Evolutionary conservation across 2,329 filamentous ascomycete genomes (phyloP).

Genomic region (Microdochium nivale): DNA sequence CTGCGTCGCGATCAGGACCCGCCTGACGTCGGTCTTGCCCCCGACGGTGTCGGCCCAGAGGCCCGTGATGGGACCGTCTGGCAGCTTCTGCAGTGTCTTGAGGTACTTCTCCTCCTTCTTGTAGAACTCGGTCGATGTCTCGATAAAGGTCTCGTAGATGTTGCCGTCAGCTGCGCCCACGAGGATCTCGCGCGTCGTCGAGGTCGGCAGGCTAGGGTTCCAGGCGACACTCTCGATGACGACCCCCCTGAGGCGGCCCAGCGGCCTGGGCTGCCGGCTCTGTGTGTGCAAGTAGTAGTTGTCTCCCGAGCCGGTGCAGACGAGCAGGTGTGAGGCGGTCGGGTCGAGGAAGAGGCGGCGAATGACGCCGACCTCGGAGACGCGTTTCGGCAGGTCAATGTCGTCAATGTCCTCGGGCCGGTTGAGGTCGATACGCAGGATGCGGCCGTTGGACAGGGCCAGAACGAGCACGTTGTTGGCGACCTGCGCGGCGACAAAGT

Average conservation of each 20-base stretch:
- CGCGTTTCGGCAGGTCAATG: constrained; percentile 92
- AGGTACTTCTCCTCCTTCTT: constrained; percentile 89
- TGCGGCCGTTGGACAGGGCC: constrained; percentile 83
- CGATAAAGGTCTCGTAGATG: constrained; percentile 91
- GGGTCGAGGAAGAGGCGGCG: constrained; percentile 96
- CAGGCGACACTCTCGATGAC: constrained; percentile 85
- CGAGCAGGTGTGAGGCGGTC: constrained; percentile 86
- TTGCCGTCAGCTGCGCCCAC: constrained; percentile 88
- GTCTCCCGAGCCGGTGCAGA: constrained; percentile 85
- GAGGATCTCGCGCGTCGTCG: constrained; percentile 89
- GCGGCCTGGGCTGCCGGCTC: constrained; percentile 74
- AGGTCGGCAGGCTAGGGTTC: constrained; percentile 88
- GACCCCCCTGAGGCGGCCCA: constrained; percentile 78
- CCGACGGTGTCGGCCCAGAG: constrained; percentile 72
- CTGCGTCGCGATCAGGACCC: constrained; percentile 74
- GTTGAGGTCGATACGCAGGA: constrained; percentile 89
- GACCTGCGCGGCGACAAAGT: constrained; percentile 94
- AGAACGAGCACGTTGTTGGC: constrained; percentile 95
- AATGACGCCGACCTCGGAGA: constrained; percentile 85
- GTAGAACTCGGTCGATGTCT: constrained; percentile 91
- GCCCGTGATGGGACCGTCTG: constrained; percentile 77
- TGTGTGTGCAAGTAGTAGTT: constrained; percentile 98
- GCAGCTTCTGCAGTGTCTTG: constrained; percentile 72
- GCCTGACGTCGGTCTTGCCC: constrained; percentile 60
- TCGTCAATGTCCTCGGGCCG: constrained; percentile 94